Base-by-base conservation (phyloP, 1,139 yeast species). In the Keqinozyma sinolaborantium region DNA sequence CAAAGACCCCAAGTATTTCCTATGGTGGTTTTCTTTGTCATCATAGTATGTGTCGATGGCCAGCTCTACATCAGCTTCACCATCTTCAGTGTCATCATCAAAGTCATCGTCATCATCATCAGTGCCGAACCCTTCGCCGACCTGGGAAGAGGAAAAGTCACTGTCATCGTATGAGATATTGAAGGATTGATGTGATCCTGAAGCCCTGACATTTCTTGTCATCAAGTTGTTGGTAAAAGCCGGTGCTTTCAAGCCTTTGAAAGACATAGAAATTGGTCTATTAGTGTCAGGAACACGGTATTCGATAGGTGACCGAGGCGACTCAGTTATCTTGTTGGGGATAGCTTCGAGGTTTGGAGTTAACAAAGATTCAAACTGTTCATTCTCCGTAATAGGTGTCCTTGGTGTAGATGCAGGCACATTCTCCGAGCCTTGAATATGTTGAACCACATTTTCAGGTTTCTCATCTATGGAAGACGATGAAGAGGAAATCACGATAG, bases 251-350 rank as follows among this genome's bases (percentile, higher is more conserved):
- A 80, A 54, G 0, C 87, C 87, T 42, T 72, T 71, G 54, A 79
- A 79, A 1, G 87, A 79, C 82, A 78, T 73, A 2, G 85, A 78
- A 4, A 79, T 62, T 10, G 85, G 85, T 39, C 86, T 61, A 29
- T 54, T 50, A 12, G 16, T 12, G 6, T 24, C 26, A 15, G 24
- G 10, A 21, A 30, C 24, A 16, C 19, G 33, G 31, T 28, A 39
- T 29, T 30, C 38, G 33, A 32, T 42, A 32, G 29, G 46, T 8
- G 45, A 39, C 20, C 39, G 39, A 16, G 33, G 29, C 5, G 38
- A 24, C 16, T 37, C 44, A 2, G 50, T 51, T 3, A 50, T 40
- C 18, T 23, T 31, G 30, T 14, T 36, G 21, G 12, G 38, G 14
- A 43, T 37, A 8, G 27, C 30, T 14, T 42, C 42, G 14, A 40